Base-by-base conservation (phyloP, 2,329 filamentous ascomycete genomes). In the Clonostachys sp. region DNA sequence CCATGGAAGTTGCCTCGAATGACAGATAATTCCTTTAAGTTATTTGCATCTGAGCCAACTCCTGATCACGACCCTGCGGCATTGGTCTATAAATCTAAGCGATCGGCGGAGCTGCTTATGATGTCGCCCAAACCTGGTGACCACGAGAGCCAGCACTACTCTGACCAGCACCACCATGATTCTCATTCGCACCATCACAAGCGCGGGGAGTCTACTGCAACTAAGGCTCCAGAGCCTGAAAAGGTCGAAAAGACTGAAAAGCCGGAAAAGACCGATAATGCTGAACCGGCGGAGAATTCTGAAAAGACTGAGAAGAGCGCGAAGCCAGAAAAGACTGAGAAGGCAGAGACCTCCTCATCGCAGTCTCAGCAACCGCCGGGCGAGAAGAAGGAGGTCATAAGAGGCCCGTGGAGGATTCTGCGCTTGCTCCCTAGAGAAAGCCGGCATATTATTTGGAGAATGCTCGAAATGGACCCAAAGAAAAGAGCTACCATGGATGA, bases 1-100 rank as follows among this genome's bases (percentile, higher is more conserved):
- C 94, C 94, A 0, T 99, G 94, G 94, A 99, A 99, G 71, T 84
- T 95, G 35, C 94, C 94, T 5, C 83, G 91, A 39, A 73, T 91
- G 63, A 89, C 89, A 5, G 94, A 99, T 65, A 97, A 95, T 65
- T 96, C 91, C 0, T 99, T 89, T 70, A 91, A 92, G 59, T 79
- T 99, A 2, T 99, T 99, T 62, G 85, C 92, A 13, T 83, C 94
- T 2, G 80, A 88, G 8, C 91, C 92, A 2, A 89, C 91, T 4
- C 87, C 88, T 1, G 88, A 87, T 3, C 78, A 83, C 52, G 78
- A 83, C 45, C 80, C 80, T 1, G 74, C 68, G 56, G 77, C 74
- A 53, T 65, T 83, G 30, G 62, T 79, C 18, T 16, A 60, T n/a
- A 65, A 63, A 20, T 69, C 63, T 1, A 54, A 33, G 47, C 35